These are phyloP conservation scores for Fusarium verticillioides DNA, from an alignment of 2,329 filamentous ascomycete species.

Conservation along the genomic window DNA sequence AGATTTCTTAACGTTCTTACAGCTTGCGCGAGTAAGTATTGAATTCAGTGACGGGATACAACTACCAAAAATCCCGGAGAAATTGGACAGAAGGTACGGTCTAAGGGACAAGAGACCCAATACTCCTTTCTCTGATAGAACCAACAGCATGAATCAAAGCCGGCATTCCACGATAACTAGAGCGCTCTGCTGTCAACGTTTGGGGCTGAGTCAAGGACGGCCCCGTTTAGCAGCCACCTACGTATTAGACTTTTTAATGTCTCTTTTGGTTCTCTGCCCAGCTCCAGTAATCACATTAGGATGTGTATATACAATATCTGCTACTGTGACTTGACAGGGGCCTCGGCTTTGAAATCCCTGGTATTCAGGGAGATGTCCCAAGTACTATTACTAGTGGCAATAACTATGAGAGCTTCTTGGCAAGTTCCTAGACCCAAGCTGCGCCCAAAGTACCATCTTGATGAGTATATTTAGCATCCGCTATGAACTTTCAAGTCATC, in stretches of 20 bases:
- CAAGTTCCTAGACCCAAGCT: no score
- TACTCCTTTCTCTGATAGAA: not conserved
- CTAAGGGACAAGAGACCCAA: rapidly evolving
- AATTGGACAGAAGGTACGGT: not conserved
- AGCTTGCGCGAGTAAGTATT: no score
- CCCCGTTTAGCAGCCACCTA: not conserved
- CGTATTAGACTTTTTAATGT: not conserved
- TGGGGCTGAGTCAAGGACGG: not conserved
- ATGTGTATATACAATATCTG: not conserved
- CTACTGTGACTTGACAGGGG: not conserved
- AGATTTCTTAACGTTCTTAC: no score
- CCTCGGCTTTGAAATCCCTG: not conserved
- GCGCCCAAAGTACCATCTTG: no score
- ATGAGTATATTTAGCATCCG: not conserved
- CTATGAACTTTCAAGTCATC: no score
- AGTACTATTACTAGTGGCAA: no score
- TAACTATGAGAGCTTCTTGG: not conserved
- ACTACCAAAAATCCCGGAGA: no score
- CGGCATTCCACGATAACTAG: not conserved
- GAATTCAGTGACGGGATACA: no score
- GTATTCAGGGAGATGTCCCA: not conserved
- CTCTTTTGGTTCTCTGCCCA: not conserved
- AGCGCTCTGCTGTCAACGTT: not conserved
- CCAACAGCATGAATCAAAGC: not conserved
- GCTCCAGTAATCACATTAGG: not conserved